These are phyloP conservation scores for Heterobasidion occidentale DNA, from an alignment of 1,284 basidiomycete genomes.

Conservation along the genomic window DNA sequence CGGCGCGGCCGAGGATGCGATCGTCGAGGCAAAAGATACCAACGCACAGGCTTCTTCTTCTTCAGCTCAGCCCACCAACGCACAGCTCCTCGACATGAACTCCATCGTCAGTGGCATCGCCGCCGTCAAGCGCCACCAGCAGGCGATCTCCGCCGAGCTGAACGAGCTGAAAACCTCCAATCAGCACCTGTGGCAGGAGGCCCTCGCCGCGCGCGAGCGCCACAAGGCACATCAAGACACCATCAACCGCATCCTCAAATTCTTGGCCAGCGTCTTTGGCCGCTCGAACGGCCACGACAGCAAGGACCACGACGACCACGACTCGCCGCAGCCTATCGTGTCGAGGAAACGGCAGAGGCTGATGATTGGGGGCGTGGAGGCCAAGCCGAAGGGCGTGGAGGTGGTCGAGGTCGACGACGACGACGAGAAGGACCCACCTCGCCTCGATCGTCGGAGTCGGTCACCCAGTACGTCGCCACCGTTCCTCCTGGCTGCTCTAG, in stretches of 20 bases:
- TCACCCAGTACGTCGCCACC: conserved; percentile 11
- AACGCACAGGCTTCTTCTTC: not conserved
- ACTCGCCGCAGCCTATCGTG: conserved; percentile 36
- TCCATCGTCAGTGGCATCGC: conserved; percentile 78
- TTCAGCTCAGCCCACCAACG: conserved; percentile 1
- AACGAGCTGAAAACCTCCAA: conserved; percentile 86
- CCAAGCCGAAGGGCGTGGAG: conserved; percentile 27
- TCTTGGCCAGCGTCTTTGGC: conserved; percentile 91
- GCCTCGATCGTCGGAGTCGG: conserved; percentile 9
- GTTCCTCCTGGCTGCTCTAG: not conserved
- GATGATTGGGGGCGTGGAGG: conserved; percentile 53
- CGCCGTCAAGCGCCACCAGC: conserved; percentile 88
- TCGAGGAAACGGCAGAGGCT: conserved; percentile 46
- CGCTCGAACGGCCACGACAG: conserved; percentile 32
- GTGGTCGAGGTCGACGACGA: conserved; percentile 33
- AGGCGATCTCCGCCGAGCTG: conserved; percentile 81
- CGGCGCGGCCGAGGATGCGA: conserved; percentile 18
- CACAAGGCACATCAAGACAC: conserved; percentile 94
- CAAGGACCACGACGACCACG: conserved; percentile 33
- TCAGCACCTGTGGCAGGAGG: conserved; percentile 89
- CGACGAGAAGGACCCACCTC: conserved; percentile 19
- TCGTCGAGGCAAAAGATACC: conserved; percentile 18
- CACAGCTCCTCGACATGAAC: conserved; percentile 56
- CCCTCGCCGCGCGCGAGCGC: conserved; percentile 69
- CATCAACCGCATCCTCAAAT: conserved; percentile 93